Evolutionary conservation across 2,329 filamentous ascomycete species (phyloP).

Genomic region (Fusarium sarcochroum): DNA sequence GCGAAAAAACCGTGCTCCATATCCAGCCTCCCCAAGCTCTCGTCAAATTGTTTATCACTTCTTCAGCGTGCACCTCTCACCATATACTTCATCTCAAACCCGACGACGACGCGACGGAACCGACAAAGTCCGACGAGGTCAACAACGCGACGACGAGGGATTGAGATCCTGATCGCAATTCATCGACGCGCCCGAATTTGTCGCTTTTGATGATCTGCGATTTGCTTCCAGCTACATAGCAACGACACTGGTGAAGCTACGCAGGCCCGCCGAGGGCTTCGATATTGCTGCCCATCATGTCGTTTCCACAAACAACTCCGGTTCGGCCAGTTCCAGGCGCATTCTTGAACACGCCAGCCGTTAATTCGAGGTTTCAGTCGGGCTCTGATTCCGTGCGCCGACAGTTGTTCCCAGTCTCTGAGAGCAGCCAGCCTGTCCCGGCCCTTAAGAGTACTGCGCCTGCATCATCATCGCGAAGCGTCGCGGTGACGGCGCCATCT

Average conservation of each 20-base stretch:
- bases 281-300: slow-evolving; percentile 60
- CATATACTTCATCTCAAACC: slow-evolving; percentile 37
- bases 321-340: slow-evolving; percentile 81
- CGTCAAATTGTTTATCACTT: slow-evolving; percentile 50
- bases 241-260: slow-evolving; percentile 51
- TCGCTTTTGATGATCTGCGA: slow-evolving; percentile 51
- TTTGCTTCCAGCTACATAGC: slow-evolving; percentile 41
- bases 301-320: slow-evolving; percentile 72
- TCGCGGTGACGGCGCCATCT: slow-evolving; percentile 45
- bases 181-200: slow-evolving; percentile 34
- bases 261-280: slow-evolving; percentile 49
- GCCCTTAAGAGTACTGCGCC: slow-evolving; percentile 37
- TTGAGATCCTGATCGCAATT: slow-evolving; percentile 23
- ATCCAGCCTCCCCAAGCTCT: slow-evolving; percentile 55
- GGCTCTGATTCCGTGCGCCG: slow-evolving; percentile 64
- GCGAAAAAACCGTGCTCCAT: slow-evolving; percentile 57
- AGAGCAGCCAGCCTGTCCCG: slow-evolving; percentile 42
- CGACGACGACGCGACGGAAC: slow-evolving; percentile 44
- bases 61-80: slow-evolving; percentile 39
- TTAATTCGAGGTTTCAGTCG: slow-evolving; percentile 63
- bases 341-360: slow-evolving; percentile 81
- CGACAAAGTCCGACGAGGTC: slow-evolving; percentile 19
- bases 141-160: slow-evolving; percentile 34
- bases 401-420: slow-evolving; percentile 62
- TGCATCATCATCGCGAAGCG: slow-evolving; percentile 40